Evolutionary conservation across 768 basidiomycete species (phyloP).

Genomic region (Tylopilus sp.): DNA sequence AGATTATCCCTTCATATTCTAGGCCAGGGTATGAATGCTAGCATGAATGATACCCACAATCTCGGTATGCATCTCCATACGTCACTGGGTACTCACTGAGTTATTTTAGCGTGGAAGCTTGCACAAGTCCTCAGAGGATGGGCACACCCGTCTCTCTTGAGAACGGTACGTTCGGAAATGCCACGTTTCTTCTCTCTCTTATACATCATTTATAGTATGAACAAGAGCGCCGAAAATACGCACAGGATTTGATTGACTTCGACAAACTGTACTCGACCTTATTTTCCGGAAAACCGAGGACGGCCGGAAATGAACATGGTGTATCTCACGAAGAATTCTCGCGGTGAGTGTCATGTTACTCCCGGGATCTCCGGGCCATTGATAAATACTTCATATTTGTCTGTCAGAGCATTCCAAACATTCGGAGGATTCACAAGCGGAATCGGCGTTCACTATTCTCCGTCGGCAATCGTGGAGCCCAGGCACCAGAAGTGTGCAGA

Average conservation of each 20-base stretch:
- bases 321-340: slow-evolving; percentile 35
- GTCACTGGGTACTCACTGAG: slow-evolving; percentile 45
- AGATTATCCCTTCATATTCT: background rate
- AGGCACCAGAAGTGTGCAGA: slow-evolving; percentile 31
- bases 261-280: slow-evolving; percentile 62
- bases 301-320: slow-evolving; percentile 36
- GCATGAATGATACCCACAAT: slow-evolving; percentile 74
- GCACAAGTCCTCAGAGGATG: slow-evolving; percentile 43
- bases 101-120: slow-evolving; percentile 43
- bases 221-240: slow-evolving; percentile 61
- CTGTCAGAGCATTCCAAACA: slow-evolving; percentile 34
- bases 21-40: slow-evolving; percentile 79
- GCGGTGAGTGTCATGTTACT: slow-evolving; percentile 14
- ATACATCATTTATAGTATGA: slow-evolving; percentile 48
- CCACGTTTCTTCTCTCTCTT: background rate
- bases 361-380: background rate
- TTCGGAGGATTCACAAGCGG: slow-evolving; percentile 38
- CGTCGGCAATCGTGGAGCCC: slow-evolving; percentile 34
- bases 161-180: slow-evolving; percentile 33
- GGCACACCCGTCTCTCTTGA: slow-evolving; percentile 35
- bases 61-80: slow-evolving; percentile 38
- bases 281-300: slow-evolving; percentile 67
- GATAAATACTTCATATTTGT: background rate
- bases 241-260: slow-evolving; percentile 69
- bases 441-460: slow-evolving; percentile 40